Evolutionary conservation across 2,329 filamentous ascomycete genomes (phyloP).

Genomic region (Trichoderma semiorbis): DNA sequence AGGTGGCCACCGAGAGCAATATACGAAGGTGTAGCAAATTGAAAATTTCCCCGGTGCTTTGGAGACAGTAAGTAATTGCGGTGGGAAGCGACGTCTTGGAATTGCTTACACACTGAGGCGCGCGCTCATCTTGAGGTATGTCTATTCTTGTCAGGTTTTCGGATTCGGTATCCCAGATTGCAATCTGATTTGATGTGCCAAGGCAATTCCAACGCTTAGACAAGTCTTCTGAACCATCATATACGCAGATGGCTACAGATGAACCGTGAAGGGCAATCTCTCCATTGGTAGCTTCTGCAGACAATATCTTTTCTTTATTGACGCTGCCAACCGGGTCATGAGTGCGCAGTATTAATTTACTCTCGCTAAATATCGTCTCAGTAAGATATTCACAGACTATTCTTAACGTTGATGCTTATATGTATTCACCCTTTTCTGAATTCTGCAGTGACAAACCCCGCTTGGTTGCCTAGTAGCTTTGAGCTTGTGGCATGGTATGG

Average conservation of each 20-base stretch:
- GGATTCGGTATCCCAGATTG: neutral
- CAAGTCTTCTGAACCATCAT: neutral
- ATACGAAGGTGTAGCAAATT: neutral
- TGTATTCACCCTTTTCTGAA: neutral
- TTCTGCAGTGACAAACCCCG: constrained; percentile 2
- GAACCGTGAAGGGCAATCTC: neutral
- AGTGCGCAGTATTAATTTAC: neutral
- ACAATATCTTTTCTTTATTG: neutral
- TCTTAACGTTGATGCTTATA: neutral
- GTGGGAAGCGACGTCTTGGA: neutral
- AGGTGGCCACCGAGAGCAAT: constrained; percentile 5
- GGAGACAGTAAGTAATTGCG: neutral
- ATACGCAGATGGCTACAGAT: neutral
- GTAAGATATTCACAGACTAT: neutral
- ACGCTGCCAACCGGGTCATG: neutral
- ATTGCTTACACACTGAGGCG: constrained; percentile 4
- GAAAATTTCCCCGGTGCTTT: constrained; percentile 1
- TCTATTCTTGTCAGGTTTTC: neutral
- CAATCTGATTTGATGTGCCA: neutral
- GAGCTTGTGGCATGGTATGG: neutral
- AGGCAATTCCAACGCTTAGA: neutral
- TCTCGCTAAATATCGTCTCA: neutral
- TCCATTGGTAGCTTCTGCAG: neutral
- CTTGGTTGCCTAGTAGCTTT: constrained; percentile 1
- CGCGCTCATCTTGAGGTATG: constrained; percentile 7